Evolutionary conservation across 441 rosid genomes (phyloP).

Genomic region (Gossypium trilobum): DNA sequence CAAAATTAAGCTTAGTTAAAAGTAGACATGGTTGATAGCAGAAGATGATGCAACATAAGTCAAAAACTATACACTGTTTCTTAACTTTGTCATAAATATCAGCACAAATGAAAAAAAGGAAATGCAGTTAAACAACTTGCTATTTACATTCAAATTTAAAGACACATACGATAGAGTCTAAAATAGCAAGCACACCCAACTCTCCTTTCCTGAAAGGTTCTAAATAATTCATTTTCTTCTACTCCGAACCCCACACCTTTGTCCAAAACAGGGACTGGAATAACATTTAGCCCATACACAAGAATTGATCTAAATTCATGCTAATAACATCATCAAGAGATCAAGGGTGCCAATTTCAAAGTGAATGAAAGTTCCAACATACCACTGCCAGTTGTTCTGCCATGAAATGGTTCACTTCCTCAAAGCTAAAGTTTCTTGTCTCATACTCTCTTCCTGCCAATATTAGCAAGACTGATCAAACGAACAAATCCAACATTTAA

Average conservation of each 20-base stretch:
- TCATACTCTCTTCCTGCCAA: conserved; percentile 73
- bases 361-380: conserved; percentile 18
- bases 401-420: conserved; percentile 77
- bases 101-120: background rate
- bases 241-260: background rate
- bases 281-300: conserved; percentile 1
- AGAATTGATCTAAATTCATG: background rate
- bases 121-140: background rate
- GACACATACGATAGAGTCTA: background rate
- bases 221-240: background rate
- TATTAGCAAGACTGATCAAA: conserved; percentile 1
- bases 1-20: conserved; percentile 3
- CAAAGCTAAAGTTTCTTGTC: conserved; percentile 91
- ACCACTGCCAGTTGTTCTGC: conserved; percentile 80
- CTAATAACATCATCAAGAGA: background rate
- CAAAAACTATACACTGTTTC: background rate
- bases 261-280: background rate
- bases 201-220: background rate
- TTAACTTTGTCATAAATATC: background rate
- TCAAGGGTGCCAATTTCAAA: background rate
- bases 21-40: conserved; percentile 12
- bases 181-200: background rate
- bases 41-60: conserved; percentile 1
- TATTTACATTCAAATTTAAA: background rate
- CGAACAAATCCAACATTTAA: background rate